Percentiles rank a stretch among this genome's conserved stretches.
phyloP scores from a whole-genome alignment of 1,284 basidiomycete species.

The Prillingera fragicola region DNA sequence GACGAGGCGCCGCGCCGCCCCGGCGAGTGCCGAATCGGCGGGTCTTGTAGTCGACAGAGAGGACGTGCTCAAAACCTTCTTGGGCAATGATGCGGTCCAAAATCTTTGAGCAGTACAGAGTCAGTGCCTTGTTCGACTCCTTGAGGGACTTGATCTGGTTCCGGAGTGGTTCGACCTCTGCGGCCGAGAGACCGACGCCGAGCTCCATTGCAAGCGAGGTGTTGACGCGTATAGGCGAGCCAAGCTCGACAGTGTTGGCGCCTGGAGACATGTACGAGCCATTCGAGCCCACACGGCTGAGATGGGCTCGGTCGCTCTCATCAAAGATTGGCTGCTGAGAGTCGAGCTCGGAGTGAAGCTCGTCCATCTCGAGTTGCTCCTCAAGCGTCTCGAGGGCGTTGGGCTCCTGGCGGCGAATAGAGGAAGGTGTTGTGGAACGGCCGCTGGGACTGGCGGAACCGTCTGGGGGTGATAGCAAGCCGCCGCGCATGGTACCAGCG shows the following conservation, averaged over 20 bases:
- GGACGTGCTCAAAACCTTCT: slow-evolving; percentile 88
- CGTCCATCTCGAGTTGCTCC: slow-evolving; percentile 37
- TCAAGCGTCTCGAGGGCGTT: slow-evolving; percentile 29
- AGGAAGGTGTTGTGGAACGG: not conserved
- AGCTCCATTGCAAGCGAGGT: slow-evolving; percentile 71
- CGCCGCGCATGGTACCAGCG: slow-evolving; percentile 67
- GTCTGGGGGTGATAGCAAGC: slow-evolving; percentile 4
- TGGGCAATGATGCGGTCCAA: slow-evolving; percentile 89
- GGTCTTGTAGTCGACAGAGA: slow-evolving; percentile 72
- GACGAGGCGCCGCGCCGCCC: slow-evolving; percentile 1
- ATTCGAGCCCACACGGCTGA: not conserved
- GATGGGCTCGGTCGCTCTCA: slow-evolving; percentile 24
- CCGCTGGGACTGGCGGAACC: not conserved
- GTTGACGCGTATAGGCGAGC: slow-evolving; percentile 47
- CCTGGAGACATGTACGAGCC: slow-evolving; percentile 8
- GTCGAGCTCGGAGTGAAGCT: slow-evolving; percentile 34
- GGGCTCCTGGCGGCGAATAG: slow-evolving; percentile 5
- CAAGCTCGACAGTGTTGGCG: slow-evolving; percentile 42
- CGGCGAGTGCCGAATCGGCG: slow-evolving; percentile 20
- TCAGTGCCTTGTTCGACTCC: slow-evolving; percentile 90
- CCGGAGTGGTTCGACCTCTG: slow-evolving; percentile 70
- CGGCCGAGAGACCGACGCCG: slow-evolving; percentile 54
- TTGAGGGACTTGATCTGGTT: slow-evolving; percentile 81
- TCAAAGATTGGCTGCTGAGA: slow-evolving; percentile 21
- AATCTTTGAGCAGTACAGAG: slow-evolving; percentile 90